phyloP scores from a whole-genome alignment of 176 grass and related monocot species.

The Tuctoria greenei region DNA sequence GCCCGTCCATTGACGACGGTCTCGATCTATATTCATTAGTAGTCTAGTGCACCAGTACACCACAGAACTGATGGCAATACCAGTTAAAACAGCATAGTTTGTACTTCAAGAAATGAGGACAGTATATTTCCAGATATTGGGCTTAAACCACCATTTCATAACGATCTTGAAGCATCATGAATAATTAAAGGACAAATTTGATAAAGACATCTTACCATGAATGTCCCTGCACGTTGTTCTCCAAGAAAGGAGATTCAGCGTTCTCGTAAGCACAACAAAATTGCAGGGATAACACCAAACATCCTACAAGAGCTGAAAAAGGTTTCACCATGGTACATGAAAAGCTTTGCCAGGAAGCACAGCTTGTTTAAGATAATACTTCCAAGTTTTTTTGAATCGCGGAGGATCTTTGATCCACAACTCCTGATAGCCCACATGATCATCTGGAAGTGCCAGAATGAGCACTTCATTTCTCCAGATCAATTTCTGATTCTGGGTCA shows the following conservation, averaged over 20 bases:
- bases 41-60: background rate
- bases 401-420: constrained; percentile 14
- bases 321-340: constrained; percentile 28
- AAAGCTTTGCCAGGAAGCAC: constrained; percentile 9
- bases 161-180: background rate
- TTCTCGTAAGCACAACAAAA: constrained; percentile 42
- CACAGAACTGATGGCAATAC: background rate
- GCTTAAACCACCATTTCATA: background rate
- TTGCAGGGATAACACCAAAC: constrained; percentile 35
- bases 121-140: background rate
- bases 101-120: background rate
- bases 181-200: background rate
- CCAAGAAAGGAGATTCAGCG: constrained; percentile 9
- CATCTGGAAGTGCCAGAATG: background rate
- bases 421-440: background rate
- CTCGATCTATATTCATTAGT: no score
- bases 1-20: background rate
- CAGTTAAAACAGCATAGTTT: background rate
- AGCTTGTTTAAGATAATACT: constrained; percentile 23
- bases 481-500: constrained; percentile 38
- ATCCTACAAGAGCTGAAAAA: constrained; percentile 43
- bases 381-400: constrained; percentile 37
- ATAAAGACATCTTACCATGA: constrained; percentile 5
- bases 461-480: constrained; percentile 61
- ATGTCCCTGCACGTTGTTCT: constrained; percentile 25